Base-by-base conservation (phyloP, 2,329 filamentous ascomycete genomes). In the Plectosphaerella cucumerina region DNA sequence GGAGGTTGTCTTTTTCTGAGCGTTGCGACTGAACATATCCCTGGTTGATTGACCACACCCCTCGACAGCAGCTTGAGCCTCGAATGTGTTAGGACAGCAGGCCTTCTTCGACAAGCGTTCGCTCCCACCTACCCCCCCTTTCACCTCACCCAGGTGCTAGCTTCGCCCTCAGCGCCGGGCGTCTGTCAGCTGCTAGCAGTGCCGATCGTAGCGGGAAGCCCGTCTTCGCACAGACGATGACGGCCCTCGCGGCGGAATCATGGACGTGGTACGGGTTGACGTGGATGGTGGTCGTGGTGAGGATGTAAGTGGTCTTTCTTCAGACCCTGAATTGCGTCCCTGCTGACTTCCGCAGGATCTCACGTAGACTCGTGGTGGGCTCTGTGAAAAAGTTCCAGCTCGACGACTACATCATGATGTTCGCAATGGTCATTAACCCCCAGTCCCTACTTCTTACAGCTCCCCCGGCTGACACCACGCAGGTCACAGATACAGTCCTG, bases 401-500 rank as follows among this genome's bases (percentile, higher is more conserved):
- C 3, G 81, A 85, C 53, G 81, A 85, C 61, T 77, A 69, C 55
- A 57, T 84, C 23, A 83, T 84, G 75, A 4, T 80, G 3, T 63
- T 78, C 34, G 75, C 76, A 4, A 69, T 80, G 57, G 64, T 82
- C 55, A 70, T 76, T 57, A 43, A 34, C 35, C 15, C 21, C 21
- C 11, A 39, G 11, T 20, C 20, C 15, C 34, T 22, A 6, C 20
- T 5, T 6, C 44, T 34, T 12, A 17, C n/a, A n/a, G n/a, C n/a
- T n/a, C 18, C 31, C 8, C 23, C 33, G 14, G 3, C 31, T 23
- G 6, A 9, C 14, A 34, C 39, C 22, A 21, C 12, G 17, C 35
- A 76, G 73, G 42, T 61, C 1, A 71, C 70, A 59, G 80, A 83
- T 57, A 84, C 81, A 0, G 62, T 78, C 15, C 64, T 86, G 12